phyloP scores from a whole-genome alignment of 2,329 filamentous ascomycete genomes.

The Fusarium falciforme region DNA sequence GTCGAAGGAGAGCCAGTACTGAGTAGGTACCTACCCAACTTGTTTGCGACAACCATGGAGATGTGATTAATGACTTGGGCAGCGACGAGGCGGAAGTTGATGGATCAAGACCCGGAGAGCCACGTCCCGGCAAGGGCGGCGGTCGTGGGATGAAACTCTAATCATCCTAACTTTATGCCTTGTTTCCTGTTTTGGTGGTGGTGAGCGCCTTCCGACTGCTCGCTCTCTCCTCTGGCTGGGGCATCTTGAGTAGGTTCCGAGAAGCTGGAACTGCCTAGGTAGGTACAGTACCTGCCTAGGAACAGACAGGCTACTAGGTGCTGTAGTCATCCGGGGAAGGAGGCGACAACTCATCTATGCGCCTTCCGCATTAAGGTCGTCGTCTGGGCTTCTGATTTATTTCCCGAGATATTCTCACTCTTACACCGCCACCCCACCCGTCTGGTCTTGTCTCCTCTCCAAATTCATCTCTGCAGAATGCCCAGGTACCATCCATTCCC shows the following conservation, averaged over 20 bases:
- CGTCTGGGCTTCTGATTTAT: constrained; percentile 23
- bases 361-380: constrained; percentile 13
- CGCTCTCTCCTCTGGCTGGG: not conserved
- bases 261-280: not conserved
- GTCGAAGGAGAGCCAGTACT: constrained; percentile 4
- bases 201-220: not conserved
- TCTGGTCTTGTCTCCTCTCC: not conserved
- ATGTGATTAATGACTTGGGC: constrained; percentile 7
- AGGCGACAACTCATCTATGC: constrained; percentile 6
- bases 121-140: not conserved
- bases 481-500: not conserved
- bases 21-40: not conserved
- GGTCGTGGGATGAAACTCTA: not conserved
- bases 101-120: not conserved
- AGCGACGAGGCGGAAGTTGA: not conserved
- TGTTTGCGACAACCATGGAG: not conserved
- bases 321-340: constrained; percentile 12
- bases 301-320: not conserved
- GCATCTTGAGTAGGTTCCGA: not conserved
- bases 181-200: not conserved
- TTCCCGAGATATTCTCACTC: constrained; percentile 8
- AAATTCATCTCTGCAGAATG: not conserved
- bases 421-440: not conserved
- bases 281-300: not conserved
- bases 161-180: constrained; percentile 2